Evolutionary conservation across 2,329 filamentous ascomycete genomes (phyloP).

Genomic region (Xylaria sp.): DNA sequence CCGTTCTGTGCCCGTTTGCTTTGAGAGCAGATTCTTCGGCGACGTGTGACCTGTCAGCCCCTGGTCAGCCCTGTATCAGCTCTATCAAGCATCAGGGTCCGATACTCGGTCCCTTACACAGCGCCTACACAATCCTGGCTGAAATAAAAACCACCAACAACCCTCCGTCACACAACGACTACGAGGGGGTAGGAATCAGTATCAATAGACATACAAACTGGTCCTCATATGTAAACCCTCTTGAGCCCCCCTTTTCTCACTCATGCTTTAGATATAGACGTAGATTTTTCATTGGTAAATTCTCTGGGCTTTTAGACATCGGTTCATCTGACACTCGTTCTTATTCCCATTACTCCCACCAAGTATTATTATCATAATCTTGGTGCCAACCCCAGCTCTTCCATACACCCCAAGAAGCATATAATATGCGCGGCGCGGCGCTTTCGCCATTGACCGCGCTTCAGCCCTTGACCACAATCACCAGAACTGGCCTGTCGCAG

Average conservation of each 20-base stretch:
- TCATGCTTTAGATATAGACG: slow-evolving; percentile 21
- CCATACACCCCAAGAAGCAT: slow-evolving; percentile 15
- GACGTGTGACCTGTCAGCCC: slow-evolving; percentile 33
- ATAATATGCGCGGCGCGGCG: slow-evolving; percentile 47
- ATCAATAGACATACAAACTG: slow-evolving; percentile 22
- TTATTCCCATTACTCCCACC: slow-evolving; percentile 16
- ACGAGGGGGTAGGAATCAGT: slow-evolving; percentile 6
- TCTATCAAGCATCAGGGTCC: neutral
- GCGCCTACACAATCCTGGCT: neutral
- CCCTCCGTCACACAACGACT: neutral
- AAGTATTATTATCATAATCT: slow-evolving; percentile 6
- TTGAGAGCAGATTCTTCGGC: slow-evolving; percentile 34
- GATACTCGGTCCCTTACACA: slow-evolving; percentile 1
- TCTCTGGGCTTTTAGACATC: slow-evolving; percentile 9
- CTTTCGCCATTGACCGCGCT: slow-evolving; percentile 47
- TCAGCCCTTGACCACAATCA: slow-evolving; percentile 43
- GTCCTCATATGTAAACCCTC: slow-evolving; percentile 15
- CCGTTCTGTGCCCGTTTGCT: slow-evolving; percentile 9
- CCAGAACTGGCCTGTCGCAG: slow-evolving; percentile 43
- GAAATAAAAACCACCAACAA: slow-evolving; percentile 15
- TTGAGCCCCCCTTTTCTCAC: slow-evolving; percentile 12
- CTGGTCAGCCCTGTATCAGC: slow-evolving; percentile 30
- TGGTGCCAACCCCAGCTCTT: slow-evolving; percentile 9
- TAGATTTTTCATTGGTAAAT: slow-evolving; percentile 16
- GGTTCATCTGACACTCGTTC: slow-evolving; percentile 9